These are phyloP conservation scores for Dovyalis caffra DNA, from an alignment of 345 rosid species.

Conservation along the genomic window DNA sequence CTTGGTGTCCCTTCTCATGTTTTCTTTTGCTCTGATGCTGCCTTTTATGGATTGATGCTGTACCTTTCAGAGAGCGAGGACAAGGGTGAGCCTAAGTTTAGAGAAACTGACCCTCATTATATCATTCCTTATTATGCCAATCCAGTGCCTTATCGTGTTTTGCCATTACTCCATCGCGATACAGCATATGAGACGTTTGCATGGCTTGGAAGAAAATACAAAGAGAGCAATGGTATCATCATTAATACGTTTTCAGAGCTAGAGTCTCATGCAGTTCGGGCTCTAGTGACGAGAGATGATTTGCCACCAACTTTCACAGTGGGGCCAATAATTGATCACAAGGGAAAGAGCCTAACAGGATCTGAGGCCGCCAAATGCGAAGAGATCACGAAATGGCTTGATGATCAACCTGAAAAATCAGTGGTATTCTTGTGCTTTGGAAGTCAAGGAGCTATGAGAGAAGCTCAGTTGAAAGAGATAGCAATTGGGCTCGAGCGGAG, in stretches of 20 bases:
- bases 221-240: background rate
- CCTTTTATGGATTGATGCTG: background rate
- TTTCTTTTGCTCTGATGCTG: background rate
- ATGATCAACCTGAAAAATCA: conserved; percentile 6
- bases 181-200: background rate
- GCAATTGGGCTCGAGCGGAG: conserved; percentile 14
- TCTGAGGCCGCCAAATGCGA: background rate
- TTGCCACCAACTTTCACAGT: conserved; percentile 11
- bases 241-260: conserved; percentile 8
- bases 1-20: background rate
- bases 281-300: background rate
- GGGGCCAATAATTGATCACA: background rate
- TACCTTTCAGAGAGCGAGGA: background rate
- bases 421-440: too few species aligned
- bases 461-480: conserved; percentile 8
- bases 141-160: background rate
- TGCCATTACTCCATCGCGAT: background rate
- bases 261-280: background rate
- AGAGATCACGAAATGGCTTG: conserved; percentile 17
- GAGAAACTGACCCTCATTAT: background rate
- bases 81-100: background rate
- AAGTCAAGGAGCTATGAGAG: background rate
- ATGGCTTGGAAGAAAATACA: background rate
- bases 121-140: background rate
- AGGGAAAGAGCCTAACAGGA: background rate